Evolutionary conservation across 495 filamentous ascomycete genomes (phyloP).

Genomic region (Glutinoglossum americanum): DNA sequence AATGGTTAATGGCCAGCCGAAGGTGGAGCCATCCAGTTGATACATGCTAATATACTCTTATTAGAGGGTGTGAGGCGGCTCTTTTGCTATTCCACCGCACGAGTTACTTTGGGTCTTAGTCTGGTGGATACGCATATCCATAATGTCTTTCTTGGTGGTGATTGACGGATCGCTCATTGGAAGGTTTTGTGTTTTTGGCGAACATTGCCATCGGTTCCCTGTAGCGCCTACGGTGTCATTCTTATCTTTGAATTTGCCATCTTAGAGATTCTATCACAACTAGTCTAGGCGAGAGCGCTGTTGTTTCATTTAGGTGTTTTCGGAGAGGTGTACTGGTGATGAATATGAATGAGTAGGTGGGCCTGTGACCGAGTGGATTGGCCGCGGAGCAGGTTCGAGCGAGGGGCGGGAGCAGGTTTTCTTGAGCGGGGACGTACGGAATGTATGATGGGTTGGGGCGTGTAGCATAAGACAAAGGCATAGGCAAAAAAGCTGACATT

Average conservation of each 20-base stretch:
- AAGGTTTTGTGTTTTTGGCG: background rate
- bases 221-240: background rate
- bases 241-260: background rate
- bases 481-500: background rate
- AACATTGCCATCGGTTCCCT: background rate
- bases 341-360: background rate
- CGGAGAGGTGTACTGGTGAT: background rate
- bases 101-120: background rate
- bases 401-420: background rate
- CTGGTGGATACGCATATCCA: background rate
- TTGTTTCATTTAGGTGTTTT: background rate
- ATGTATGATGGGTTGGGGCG: background rate
- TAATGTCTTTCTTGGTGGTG: background rate
- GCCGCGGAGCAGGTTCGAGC: background rate
- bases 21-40: background rate
- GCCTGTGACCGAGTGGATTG: no score
- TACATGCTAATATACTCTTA: background rate
- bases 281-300: background rate
- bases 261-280: background rate
- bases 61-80: background rate
- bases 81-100: background rate
- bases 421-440: background rate
- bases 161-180: background rate
- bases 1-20: constrained; percentile 4
- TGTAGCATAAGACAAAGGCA: background rate